phyloP scores from a whole-genome alignment of 805 yeast genomes.

The Nakazawaea wyomingensis region DNA sequence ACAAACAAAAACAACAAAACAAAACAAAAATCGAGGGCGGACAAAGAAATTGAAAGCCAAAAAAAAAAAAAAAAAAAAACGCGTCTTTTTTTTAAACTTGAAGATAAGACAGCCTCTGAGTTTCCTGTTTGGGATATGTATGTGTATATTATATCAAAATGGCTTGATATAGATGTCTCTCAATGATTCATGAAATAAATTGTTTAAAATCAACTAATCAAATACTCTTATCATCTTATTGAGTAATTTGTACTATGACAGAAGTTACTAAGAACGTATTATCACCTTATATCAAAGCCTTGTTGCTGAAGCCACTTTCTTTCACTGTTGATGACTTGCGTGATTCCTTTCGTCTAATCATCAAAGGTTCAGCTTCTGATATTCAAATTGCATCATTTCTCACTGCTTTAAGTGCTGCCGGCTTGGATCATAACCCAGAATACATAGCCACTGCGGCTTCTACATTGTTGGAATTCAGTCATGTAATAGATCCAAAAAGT shows the following conservation, averaged over 20 bases:
- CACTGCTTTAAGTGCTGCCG: constrained; percentile 66
- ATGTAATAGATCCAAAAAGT: constrained; percentile 38
- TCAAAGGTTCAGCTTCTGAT: constrained; percentile 57
- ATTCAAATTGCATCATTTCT: constrained; percentile 76
- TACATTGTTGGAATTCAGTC: constrained; percentile 64
- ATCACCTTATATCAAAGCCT: constrained; percentile 60
- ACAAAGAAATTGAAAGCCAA: neutral
- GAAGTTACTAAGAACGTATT: constrained; percentile 2
- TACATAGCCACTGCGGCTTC: constrained; percentile 83
- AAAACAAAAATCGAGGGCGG: too few relatives aligned
- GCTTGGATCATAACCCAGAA: constrained; percentile 75
- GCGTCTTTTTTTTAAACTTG: neutral
- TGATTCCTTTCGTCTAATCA: constrained; percentile 54
- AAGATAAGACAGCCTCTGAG: neutral
- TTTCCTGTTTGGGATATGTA: neutral
- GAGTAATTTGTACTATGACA: too few relatives aligned
- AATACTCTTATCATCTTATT: too few relatives aligned
- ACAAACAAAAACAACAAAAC: constrained; percentile 1
- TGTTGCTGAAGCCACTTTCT: constrained; percentile 54
- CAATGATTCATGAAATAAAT: neutral
- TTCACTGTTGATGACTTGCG: constrained; percentile 62
- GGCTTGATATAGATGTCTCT: neutral
- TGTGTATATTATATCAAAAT: neutral
- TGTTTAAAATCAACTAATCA: too few relatives aligned
- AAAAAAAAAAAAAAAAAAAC: neutral